Evolutionary conservation across 2,329 filamentous ascomycete genomes (phyloP).

Genomic region (Trichoderma harzianum): DNA sequence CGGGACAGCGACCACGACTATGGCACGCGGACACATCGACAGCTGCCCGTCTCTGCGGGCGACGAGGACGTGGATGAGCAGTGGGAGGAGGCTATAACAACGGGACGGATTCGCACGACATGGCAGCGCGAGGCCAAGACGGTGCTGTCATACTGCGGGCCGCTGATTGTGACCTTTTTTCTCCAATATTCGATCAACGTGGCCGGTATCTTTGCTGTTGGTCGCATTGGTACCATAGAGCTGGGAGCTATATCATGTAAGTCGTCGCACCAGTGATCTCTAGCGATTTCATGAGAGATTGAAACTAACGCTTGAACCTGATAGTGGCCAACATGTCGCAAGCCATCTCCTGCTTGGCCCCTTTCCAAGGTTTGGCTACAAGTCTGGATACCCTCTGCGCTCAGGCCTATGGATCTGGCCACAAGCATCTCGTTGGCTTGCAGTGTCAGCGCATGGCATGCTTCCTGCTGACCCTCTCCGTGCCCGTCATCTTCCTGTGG

Average conservation of each 20-base stretch:
- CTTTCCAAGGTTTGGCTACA: constrained; percentile 82
- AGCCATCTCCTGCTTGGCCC: constrained; percentile 72
- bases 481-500: constrained; percentile 73
- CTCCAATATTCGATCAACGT: constrained; percentile 85
- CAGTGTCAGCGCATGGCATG: constrained; percentile 79
- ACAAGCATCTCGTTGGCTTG: constrained; percentile 80
- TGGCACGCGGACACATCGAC: constrained; percentile 31
- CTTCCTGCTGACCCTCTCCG: constrained; percentile 68
- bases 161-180: constrained; percentile 68
- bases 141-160: constrained; percentile 66
- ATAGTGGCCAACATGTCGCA: constrained; percentile 66
- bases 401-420: constrained; percentile 89
- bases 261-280: constrained; percentile 16
- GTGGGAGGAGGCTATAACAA: constrained; percentile 81
- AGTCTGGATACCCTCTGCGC: constrained; percentile 89
- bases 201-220: constrained; percentile 74
- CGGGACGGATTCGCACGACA: constrained; percentile 80
- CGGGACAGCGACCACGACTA: constrained; percentile 10
- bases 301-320: not conserved
- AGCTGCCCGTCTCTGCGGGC: constrained; percentile 34
- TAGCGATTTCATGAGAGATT: not conserved
- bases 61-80: constrained; percentile 63
- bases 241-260: constrained; percentile 44
- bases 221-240: constrained; percentile 65
- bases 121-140: constrained; percentile 90